Base-by-base conservation (phyloP, 2,329 filamentous ascomycete genomes). In the Fusarium penzigii region DNA sequence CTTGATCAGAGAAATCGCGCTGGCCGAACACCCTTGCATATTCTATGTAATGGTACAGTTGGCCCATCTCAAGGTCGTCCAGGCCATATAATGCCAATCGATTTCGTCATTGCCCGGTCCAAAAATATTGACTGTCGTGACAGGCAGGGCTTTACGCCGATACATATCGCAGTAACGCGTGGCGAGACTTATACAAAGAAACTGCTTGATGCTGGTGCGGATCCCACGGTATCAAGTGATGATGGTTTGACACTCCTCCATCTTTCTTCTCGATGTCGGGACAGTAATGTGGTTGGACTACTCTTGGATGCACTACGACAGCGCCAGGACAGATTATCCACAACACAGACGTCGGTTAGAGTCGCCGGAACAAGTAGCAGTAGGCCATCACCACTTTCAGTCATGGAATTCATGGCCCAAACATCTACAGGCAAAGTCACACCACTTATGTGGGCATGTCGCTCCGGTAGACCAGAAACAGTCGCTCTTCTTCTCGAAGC, bases 191-290 rank as follows among this genome's bases (percentile, higher is more conserved):
- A 53, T 6, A 51, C 69, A 1, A 60, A 57, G 16, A 51, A 51
- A 9, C 62, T 77, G 10, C 59, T 78, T 1, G 61, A 65, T 4
- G 65, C 65, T 5, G 72, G 75, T 5, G 73, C 73, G 0, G 63
- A 77, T 62, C 59, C 70, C 1, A 53, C 45, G 1, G 52, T 59
- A 2, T 20, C 44, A 1, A 75, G 72, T 0, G 12, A 64, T 5
- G 66, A 74, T 7, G 70, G 70, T 0, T 57, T 71, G 42, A 76
- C 68, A 5, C 60, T 70, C 6, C 63, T 79, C 4, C 75, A 78
- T 43, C 47, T 78, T 16, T 72, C 74, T 2, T 64, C 71, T 5
- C 65, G 67, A 12, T 53, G 58, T 5, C 57, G 70, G 20, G 55
- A 71, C 38, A 58, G 56, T 40, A 75, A 76, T 17, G 62, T 66